A percentile compares a stretch with the other conserved stretches of the same genome.
phyloP scores from a whole-genome alignment of 805 yeast species.

The Deakozyma indianensis region DNA sequence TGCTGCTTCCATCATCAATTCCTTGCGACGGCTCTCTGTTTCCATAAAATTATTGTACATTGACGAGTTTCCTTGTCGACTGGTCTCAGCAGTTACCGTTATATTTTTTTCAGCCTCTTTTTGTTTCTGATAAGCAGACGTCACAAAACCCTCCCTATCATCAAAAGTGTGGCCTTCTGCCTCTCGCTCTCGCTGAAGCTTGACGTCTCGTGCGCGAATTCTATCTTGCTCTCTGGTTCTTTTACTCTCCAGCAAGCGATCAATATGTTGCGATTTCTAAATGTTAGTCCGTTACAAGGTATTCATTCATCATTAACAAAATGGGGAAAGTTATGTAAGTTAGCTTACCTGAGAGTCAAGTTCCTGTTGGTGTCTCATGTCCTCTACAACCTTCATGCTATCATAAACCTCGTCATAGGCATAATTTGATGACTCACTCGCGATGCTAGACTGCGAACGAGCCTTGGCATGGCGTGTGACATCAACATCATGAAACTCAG shows the following conservation, averaged over 20 bases:
- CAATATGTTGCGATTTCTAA: constrained; percentile 23
- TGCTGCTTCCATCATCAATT: too few species aligned
- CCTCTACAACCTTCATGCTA: constrained; percentile 22
- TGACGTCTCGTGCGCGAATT: constrained; percentile 25
- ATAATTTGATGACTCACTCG: constrained; percentile 15
- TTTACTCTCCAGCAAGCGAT: constrained; percentile 30
- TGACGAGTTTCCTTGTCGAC: too few species aligned
- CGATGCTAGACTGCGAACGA: neutral
- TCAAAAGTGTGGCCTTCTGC: constrained; percentile 25
- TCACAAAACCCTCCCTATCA: constrained; percentile 33
- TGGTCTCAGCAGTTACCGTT: too few species aligned
- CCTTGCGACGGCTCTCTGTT: too few species aligned
- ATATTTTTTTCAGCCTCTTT: constrained; percentile 23
- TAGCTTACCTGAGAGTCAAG: neutral
- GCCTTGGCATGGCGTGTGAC: neutral
- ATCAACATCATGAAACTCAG: constrained; percentile 4
- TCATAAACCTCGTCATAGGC: constrained; percentile 37
- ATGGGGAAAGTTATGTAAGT: neutral
- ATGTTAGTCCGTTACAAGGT: neutral
- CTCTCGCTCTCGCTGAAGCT: constrained; percentile 25
- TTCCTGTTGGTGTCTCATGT: neutral
- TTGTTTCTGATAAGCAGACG: constrained; percentile 30
- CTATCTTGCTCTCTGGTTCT: constrained; percentile 32
- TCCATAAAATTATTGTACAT: too few species aligned
- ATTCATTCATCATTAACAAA: neutral